A percentile compares a stretch with the other conserved stretches of the same genome.
These are phyloP conservation scores for Leccinum subrobustum DNA, from an alignment of 1,284 basidiomycete genomes.

Conservation along the genomic window DNA sequence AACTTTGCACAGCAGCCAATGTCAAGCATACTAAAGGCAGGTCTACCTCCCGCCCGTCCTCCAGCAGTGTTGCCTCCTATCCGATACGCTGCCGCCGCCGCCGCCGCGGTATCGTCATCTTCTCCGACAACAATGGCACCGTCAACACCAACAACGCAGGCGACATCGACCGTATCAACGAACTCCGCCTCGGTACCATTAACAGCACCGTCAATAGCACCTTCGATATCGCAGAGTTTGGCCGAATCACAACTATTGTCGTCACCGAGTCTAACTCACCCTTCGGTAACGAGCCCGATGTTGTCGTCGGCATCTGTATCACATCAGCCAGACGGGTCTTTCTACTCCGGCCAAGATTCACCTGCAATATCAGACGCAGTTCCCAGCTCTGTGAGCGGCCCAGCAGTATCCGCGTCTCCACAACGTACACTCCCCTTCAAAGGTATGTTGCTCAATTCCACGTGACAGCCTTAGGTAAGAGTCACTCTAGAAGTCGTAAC, in stretches of 20 bases:
- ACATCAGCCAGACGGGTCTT: slow-evolving; percentile 66
- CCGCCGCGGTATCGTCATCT: slow-evolving; percentile 67
- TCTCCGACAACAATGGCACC: slow-evolving; percentile 25
- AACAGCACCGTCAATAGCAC: slow-evolving; percentile 39
- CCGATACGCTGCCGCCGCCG: slow-evolving; percentile 89
- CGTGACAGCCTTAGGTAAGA: slow-evolving; percentile 26
- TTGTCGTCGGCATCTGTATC: slow-evolving; percentile 74
- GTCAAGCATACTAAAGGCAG: slow-evolving; percentile 75
- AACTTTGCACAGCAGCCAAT: slow-evolving; percentile 82
- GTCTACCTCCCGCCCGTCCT: slow-evolving; percentile 53
- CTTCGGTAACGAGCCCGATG: slow-evolving; percentile 75
- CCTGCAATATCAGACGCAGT: slow-evolving; percentile 70
- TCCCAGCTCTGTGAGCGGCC: slow-evolving; percentile 51
- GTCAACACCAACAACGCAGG: slow-evolving; percentile 41
- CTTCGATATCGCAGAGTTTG: slow-evolving; percentile 40
- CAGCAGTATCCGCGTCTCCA: slow-evolving; percentile 59
- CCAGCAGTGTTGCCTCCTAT: slow-evolving; percentile 75
- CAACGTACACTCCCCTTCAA: slow-evolving; percentile 40
- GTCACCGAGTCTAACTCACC: slow-evolving; percentile 78
- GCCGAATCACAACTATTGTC: slow-evolving; percentile 54
- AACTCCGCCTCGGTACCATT: slow-evolving; percentile 33
- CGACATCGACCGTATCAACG: slow-evolving; percentile 28
- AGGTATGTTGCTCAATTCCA: slow-evolving; percentile 36
- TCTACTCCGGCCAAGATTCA: slow-evolving; percentile 67
- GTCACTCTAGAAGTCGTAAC: slow-evolving; percentile 37